Conservation (phyloP, 2,329 filamentous ascomycete species). For the Fusarium mexicanum region DNA sequence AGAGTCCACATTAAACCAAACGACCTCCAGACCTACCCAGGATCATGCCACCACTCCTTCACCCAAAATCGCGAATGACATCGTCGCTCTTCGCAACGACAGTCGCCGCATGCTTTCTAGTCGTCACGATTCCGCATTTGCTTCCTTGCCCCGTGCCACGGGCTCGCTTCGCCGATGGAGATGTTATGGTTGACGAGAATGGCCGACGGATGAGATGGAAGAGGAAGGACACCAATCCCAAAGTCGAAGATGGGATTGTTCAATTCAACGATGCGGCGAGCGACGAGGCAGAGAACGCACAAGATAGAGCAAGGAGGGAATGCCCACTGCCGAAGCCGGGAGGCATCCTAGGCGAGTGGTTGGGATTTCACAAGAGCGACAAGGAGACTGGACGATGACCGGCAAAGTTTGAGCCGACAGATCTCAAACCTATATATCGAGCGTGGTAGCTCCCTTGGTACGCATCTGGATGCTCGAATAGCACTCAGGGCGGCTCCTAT, state of each 20-base stretch:
- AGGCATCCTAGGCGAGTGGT: slow-evolving; percentile 77
- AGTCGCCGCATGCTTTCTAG: slow-evolving; percentile 86
- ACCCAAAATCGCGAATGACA: slow-evolving; percentile 92
- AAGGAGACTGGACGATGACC: slow-evolving; percentile 40
- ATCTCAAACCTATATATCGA: neutral
- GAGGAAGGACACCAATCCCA: slow-evolving; percentile 48
- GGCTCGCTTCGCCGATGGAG: slow-evolving; percentile 77
- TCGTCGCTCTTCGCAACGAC: slow-evolving; percentile 96
- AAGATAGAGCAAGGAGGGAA: slow-evolving; percentile 68
- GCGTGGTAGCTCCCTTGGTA: neutral
- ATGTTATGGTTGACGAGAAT: slow-evolving; percentile 57
- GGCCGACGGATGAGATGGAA: slow-evolving; percentile 57
- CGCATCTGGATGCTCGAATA: neutral
- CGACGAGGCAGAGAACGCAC: slow-evolving; percentile 47
- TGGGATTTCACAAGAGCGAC: slow-evolving; percentile 69
- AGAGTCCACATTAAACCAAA: slow-evolving; percentile 31
- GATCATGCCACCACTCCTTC: slow-evolving; percentile 85
- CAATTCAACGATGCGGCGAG: slow-evolving; percentile 56
- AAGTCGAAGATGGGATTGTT: slow-evolving; percentile 58
- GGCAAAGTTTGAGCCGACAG: slow-evolving; percentile 7
- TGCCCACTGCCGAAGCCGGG: slow-evolving; percentile 93
- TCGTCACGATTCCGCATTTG: slow-evolving; percentile 89
- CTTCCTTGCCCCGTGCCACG: slow-evolving; percentile 90
- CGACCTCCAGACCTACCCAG: slow-evolving; percentile 13
- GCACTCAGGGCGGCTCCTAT: neutral